phyloP scores from a whole-genome alignment of 345 rosid species.

The Noccaea caerulescens region DNA sequence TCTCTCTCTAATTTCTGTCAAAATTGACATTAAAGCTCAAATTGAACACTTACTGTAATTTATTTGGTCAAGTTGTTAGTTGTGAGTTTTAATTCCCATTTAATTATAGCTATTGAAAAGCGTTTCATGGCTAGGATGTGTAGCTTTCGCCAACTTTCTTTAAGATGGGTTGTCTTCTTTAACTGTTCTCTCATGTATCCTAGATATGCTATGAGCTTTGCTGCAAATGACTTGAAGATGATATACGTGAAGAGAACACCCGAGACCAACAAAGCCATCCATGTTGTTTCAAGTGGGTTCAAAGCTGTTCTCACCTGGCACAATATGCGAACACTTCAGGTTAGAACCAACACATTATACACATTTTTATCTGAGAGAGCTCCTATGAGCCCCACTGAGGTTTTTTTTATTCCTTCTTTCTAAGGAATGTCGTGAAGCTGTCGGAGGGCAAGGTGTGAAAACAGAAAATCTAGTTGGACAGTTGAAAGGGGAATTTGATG shows the following conservation, averaged over 20 bases:
- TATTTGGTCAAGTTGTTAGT: not conserved
- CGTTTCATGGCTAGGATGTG: not conserved
- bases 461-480: slow-evolving; percentile 90
- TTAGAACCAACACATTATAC: slow-evolving; percentile 36
- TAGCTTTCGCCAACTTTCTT: not conserved
- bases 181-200: slow-evolving; percentile 13
- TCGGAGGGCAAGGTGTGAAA: slow-evolving; percentile 95
- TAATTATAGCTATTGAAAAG: not conserved
- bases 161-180: not conserved
- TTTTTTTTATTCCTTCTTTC: not conserved
- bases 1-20: not conserved
- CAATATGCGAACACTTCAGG: slow-evolving; percentile 96
- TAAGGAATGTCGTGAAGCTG: slow-evolving; percentile 98
- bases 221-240: slow-evolving; percentile 79
- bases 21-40: not conserved
- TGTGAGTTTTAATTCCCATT: not conserved
- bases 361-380: not conserved
- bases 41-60: slow-evolving; percentile 4
- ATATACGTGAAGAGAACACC: slow-evolving; percentile 79
- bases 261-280: slow-evolving; percentile 71
- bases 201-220: slow-evolving; percentile 86
- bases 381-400: slow-evolving; percentile 5
- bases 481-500: slow-evolving; percentile 83
- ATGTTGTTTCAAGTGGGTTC: slow-evolving; percentile 81
- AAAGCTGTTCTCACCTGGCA: slow-evolving; percentile 87